phyloP scores from a whole-genome alignment of 2,329 filamentous ascomycete genomes.

The Beauveria varroae region DNA sequence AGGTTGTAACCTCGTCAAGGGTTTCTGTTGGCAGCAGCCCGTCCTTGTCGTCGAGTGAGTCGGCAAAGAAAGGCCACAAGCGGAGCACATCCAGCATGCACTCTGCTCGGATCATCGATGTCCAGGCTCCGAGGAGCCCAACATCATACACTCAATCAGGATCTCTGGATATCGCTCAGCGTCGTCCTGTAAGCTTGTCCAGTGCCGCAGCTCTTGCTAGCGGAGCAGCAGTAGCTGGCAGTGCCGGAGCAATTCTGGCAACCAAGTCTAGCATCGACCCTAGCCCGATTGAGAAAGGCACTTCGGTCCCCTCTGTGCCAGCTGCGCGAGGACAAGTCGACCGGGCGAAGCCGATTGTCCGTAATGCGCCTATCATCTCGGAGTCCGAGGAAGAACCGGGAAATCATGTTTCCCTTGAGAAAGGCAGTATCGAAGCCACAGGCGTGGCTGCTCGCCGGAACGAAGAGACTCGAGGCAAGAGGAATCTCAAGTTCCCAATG shows the following conservation, averaged over 20 bases:
- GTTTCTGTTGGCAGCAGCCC: constrained; percentile 47
- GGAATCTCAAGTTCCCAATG: neutral
- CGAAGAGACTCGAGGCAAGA: neutral
- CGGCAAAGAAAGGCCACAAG: constrained; percentile 30
- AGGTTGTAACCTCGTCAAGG: constrained; percentile 49
- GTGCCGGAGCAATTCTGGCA: neutral
- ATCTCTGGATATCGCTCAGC: constrained; percentile 39
- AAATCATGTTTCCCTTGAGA: constrained; percentile 11
- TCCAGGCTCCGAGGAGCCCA: constrained; percentile 44
- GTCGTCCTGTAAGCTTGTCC: constrained; percentile 32
- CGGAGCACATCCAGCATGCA: constrained; percentile 40
- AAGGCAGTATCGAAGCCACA: neutral
- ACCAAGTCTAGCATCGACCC: constrained; percentile 27
- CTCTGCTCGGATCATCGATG: constrained; percentile 52
- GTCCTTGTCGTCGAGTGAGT: constrained; percentile 42
- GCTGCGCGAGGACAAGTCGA: constrained; percentile 10
- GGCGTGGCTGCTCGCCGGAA: neutral
- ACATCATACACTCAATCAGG: constrained; percentile 36
- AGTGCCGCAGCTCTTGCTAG: constrained; percentile 31
- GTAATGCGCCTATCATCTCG: constrained; percentile 27
- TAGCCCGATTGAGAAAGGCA: constrained; percentile 29
- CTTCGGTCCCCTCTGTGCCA: constrained; percentile 8
- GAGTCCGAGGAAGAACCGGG: constrained; percentile 34
- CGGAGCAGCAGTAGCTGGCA: constrained; percentile 6
- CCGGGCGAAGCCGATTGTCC: neutral